These are phyloP conservation scores for Chenopodium suecicum DNA, from an alignment of 148 eudicot genomes.

Conservation along the genomic window DNA sequence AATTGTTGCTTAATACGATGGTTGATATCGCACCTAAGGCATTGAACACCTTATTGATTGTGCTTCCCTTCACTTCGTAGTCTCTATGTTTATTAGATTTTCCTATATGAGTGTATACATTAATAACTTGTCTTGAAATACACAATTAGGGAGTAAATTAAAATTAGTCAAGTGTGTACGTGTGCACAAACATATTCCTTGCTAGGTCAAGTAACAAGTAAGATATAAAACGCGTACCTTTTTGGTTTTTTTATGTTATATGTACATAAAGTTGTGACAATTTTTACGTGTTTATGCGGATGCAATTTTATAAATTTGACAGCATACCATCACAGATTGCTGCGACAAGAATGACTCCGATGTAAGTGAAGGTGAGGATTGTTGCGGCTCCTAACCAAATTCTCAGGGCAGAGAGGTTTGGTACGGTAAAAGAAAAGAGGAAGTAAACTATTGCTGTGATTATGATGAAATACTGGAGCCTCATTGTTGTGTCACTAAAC, in stretches of 20 bases:
- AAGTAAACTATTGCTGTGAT: conserved; percentile 54
- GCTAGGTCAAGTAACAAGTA: background rate
- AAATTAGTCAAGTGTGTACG: background rate
- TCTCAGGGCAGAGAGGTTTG: conserved; percentile 63
- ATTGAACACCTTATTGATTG: conserved; percentile 36
- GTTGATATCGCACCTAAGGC: conserved; percentile 56
- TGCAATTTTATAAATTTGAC: background rate
- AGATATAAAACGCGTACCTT: too few relatives aligned
- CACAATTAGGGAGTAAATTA: background rate
- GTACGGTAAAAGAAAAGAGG: conserved; percentile 47
- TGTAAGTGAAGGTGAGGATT: conserved; percentile 48
- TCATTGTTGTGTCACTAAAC: conserved; percentile 45
- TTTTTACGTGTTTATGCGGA: too few relatives aligned
- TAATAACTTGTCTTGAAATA: background rate
- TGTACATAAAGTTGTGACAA: too few relatives aligned
- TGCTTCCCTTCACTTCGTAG: conserved; percentile 49
- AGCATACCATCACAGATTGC: conserved; percentile 40
- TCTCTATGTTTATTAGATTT: conserved; percentile 39
- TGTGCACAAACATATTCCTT: background rate
- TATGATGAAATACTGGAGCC: conserved; percentile 61
- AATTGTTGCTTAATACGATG: conserved; percentile 52
- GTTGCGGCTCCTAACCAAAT: conserved; percentile 50
- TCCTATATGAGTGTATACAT: conserved; percentile 24
- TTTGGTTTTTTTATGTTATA: too few relatives aligned
- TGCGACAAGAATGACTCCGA: conserved; percentile 39